Conservation (phyloP, 176 grass and related monocot species). For the Oryza nivara region DNA sequence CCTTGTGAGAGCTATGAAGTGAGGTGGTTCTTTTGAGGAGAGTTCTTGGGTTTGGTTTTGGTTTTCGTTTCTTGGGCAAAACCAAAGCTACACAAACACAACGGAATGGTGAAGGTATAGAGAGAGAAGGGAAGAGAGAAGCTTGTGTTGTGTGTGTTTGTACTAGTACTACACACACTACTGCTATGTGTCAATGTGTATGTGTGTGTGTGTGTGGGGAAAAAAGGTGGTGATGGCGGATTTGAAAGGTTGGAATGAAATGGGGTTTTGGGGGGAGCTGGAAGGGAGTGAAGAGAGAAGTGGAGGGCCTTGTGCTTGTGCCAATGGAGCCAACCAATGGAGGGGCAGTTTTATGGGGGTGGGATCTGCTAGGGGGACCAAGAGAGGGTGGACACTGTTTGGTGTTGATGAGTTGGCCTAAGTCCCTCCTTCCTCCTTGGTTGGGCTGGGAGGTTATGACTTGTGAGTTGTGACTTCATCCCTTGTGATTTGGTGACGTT, state of each 20-base stretch:
- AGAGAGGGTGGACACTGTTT: background rate
- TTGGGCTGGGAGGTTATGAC: background rate
- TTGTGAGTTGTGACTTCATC: background rate
- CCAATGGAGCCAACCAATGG: slow-evolving; percentile 33
- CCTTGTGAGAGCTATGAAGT: background rate
- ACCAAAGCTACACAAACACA: background rate
- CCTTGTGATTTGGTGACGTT: background rate
- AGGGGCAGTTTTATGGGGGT: slow-evolving; percentile 49
- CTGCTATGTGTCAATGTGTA: too few species aligned
- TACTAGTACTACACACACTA: too few species aligned
- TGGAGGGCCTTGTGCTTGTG: background rate
- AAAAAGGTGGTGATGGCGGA: slow-evolving; percentile 36
- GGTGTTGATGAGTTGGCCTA: slow-evolving; percentile 33
- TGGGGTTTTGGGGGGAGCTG: slow-evolving; percentile 42
- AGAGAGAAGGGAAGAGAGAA: background rate
- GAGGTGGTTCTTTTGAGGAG: slow-evolving; percentile 59
- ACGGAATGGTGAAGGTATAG: background rate
- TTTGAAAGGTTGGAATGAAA: slow-evolving; percentile 46
- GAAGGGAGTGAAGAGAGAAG: background rate
- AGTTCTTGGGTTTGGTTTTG: slow-evolving; percentile 14
- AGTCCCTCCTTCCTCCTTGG: background rate
- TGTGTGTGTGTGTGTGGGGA: too few species aligned
- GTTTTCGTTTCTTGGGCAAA: background rate
- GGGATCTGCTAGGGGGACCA: slow-evolving; percentile 64
- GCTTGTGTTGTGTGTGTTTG: too few species aligned